Evolutionary conservation across 2,329 filamentous ascomycete species (phyloP).

Genomic region (Nigrograna mackinnonii): DNA sequence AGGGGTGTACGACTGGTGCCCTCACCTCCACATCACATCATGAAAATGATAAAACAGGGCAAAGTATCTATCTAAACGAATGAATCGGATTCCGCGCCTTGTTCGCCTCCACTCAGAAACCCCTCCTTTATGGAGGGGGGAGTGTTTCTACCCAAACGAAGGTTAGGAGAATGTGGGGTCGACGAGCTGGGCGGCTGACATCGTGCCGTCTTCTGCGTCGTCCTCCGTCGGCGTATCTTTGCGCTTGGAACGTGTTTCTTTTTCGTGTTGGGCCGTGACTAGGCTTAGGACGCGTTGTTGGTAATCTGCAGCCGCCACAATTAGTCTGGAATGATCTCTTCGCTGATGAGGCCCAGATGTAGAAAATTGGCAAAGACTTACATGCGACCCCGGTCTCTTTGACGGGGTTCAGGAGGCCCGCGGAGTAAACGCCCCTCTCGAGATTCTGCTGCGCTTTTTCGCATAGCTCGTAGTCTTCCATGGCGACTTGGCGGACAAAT

Average conservation of each 20-base stretch:
- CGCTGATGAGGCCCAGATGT: slow-evolving; percentile 2
- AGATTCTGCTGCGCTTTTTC: slow-evolving; percentile 60
- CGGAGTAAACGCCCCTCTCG: slow-evolving; percentile 56
- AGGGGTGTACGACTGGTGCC: neutral
- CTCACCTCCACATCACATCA: neutral
- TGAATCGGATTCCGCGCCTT: too few species aligned
- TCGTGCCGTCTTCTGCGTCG: neutral
- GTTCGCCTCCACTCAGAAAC: too few species aligned
- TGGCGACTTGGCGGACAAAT: slow-evolving; percentile 59
- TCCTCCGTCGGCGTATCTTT: neutral
- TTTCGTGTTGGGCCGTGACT: slow-evolving; percentile 47
- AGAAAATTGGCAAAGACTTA: slow-evolving; percentile 29
- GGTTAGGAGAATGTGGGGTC: slow-evolving; percentile 16
- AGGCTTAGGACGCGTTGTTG: slow-evolving; percentile 52
- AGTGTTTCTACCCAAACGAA: neutral
- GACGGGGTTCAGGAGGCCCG: slow-evolving; percentile 59
- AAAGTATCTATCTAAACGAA: too few species aligned
- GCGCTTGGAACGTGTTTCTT: slow-evolving; percentile 27
- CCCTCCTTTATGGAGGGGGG: too few species aligned
- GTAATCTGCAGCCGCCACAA: slow-evolving; percentile 41
- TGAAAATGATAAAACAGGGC: neutral
- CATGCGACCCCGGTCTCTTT: slow-evolving; percentile 61
- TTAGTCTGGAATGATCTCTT: too few species aligned
- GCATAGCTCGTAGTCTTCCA: slow-evolving; percentile 62
- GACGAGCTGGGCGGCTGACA: slow-evolving; percentile 12